Conservation (phyloP, 345 rosid species). For the Aethionema arabicum region DNA sequence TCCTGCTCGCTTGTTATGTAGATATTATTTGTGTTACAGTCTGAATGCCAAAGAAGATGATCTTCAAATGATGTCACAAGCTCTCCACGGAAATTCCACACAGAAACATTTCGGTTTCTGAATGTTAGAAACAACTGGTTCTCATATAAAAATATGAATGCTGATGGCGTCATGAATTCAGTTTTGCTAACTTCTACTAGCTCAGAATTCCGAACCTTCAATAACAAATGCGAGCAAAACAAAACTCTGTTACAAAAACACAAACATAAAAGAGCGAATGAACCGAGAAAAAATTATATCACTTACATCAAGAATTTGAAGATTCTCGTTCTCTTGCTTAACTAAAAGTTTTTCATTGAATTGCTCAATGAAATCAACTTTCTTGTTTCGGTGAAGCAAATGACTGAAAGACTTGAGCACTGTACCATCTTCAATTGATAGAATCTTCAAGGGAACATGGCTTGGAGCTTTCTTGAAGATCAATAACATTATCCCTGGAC, state of each 20-base stretch:
- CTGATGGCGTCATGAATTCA: conserved; percentile 89
- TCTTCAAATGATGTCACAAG: conserved; percentile 95
- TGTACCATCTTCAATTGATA: conserved; percentile 89
- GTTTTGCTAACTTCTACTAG: conserved; percentile 71
- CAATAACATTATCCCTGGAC: conserved; percentile 91
- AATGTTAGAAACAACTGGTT: conserved; percentile 91
- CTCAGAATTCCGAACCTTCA: conserved; percentile 79
- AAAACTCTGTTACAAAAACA: conserved; percentile 4
- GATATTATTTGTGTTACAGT: conserved; percentile 73
- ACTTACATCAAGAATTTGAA: conserved; percentile 90
- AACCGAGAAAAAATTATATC: neutral
- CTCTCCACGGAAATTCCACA: conserved; percentile 87
- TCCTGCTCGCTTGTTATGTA: conserved; percentile 74
- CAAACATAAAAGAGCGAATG: neutral
- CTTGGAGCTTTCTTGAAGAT: conserved; percentile 72
- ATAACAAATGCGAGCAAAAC: conserved; percentile 17
- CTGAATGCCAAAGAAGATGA: conserved; percentile 74
- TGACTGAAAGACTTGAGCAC: conserved; percentile 83
- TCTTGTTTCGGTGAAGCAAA: conserved; percentile 83
- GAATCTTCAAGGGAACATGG: conserved; percentile 78
- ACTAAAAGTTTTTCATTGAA: conserved; percentile 94
- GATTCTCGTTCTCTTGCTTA: conserved; percentile 92
- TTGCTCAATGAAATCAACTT: conserved; percentile 91
- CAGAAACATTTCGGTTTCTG: conserved; percentile 70
- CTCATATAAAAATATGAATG: conserved; percentile 83